These are phyloP conservation scores for Leucocoprinus leucothites DNA, from an alignment of 768 basidiomycete species.

Conservation along the genomic window DNA sequence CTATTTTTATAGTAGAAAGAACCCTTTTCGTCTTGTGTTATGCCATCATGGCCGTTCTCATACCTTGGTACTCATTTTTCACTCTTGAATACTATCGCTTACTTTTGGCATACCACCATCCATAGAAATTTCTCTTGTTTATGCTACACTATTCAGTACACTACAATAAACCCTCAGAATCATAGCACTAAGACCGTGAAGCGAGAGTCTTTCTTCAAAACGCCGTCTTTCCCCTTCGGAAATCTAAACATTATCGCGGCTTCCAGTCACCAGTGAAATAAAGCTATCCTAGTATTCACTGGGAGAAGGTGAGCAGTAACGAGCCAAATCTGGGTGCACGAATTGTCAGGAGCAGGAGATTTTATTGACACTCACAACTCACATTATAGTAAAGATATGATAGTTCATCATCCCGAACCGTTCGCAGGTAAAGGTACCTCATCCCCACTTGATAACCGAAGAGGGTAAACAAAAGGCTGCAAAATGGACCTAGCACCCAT, in stretches of 20 bases:
- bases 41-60: too few species aligned
- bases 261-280: neutral
- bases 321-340: constrained; percentile 12
- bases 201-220: too few species aligned
- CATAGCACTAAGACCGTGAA: too few species aligned
- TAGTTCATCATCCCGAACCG: constrained; percentile 8
- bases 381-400: constrained; percentile 20
- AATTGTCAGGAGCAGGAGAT: neutral
- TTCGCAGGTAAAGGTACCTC: constrained; percentile 13
- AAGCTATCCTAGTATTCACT: neutral
- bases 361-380: neutral
- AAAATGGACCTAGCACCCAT: constrained; percentile 12
- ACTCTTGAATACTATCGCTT: too few species aligned
- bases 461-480: constrained; percentile 1
- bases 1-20: too few species aligned
- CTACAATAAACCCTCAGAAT: too few species aligned
- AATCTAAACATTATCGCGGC: neutral
- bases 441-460: constrained; percentile 15
- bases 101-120: too few species aligned
- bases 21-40: too few species aligned
- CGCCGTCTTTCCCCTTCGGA: too few species aligned
- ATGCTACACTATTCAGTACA: too few species aligned
- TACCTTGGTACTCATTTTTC: too few species aligned
- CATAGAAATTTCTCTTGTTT: too few species aligned
- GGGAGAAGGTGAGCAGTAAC: constrained; percentile 13